Base-by-base conservation (phyloP, 257 asterid species). In the Nicotiana paniculata region DNA sequence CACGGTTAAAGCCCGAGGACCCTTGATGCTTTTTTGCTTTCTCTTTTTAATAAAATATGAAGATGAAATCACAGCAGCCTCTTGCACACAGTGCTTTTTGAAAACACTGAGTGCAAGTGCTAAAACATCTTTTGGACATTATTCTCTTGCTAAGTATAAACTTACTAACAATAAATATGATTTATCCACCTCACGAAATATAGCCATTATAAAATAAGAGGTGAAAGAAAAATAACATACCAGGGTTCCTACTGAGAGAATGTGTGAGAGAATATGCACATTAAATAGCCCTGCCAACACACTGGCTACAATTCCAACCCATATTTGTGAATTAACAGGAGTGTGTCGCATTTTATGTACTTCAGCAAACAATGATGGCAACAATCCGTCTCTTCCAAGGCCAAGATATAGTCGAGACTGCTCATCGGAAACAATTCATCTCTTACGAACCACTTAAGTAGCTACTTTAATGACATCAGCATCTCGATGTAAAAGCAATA, bases 391-490 rank as follows among this genome's bases (percentile, higher is more conserved):
- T 85, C 99, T 92, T 87, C 98, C 99, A 81, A 96, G 89, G 80
- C 99, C 99, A 84, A 96, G 97, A 89, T 96, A 96, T 69, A 96
- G 77, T 62, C 99, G 97, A 84, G 98, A 96, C 99, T 96, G 87
- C 30, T 7, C 85, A 88, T 33, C 80, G 82, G 59, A 75, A 77
- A 66, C 67, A 86, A 6, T 6, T 46, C 78, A 81, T 18, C 51
- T 33, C 78, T 10, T 81, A 68, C 53, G 62, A 32, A 70, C 59
- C 67, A 48, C 66, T 59, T 69, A 13, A 21, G 35, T 54, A 77
- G 74, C 77, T 79, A n/a, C 55, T 80, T 18, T 15, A 54, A 61
- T 33, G 69, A 65, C 77, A 74, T 48, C 82, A 81, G 67, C 57
- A 53, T 48, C 37, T 28, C 5, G 62, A 85, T 35, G 32, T 30